Conservation (phyloP, 1,284 basidiomycete genomes). For the Fereydounia khargensis region DNA sequence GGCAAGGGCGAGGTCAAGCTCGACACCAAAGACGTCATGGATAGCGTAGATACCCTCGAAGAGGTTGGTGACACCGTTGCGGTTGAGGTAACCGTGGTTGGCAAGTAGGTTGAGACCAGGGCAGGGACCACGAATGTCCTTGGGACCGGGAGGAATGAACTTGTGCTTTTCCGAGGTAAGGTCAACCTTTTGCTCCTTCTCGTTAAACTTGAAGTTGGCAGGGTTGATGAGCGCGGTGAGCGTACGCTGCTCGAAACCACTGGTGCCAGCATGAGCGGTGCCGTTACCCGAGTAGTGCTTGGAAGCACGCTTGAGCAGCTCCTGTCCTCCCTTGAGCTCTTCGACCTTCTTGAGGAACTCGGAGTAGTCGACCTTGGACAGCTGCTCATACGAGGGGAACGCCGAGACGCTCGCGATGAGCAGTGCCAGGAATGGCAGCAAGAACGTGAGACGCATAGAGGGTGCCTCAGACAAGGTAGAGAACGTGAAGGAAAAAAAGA, state of each 20-base stretch:
- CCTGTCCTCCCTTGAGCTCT: conserved; percentile 19
- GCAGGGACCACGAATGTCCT: conserved; percentile 42
- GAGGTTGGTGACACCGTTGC: conserved; percentile 32
- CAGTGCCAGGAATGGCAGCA: no score
- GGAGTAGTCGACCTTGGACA: conserved; percentile 15
- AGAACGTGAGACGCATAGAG: no score
- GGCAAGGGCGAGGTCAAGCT: conserved; percentile 21
- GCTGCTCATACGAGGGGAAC: conserved; percentile 21
- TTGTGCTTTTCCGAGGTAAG: conserved; percentile 38
- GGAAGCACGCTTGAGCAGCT: conserved; percentile 6
- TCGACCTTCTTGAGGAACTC: conserved; percentile 23
- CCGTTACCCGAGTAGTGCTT: background rate
- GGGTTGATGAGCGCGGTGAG: conserved; percentile 35
- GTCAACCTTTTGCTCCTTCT: conserved; percentile 25
- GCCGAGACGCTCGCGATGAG: conserved; percentile 19
- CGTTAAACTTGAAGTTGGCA: conserved; percentile 33
- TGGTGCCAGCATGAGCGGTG: conserved; percentile 1
- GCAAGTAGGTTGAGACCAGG: conserved; percentile 39
- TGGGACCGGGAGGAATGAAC: conserved; percentile 32
- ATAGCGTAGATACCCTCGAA: conserved; percentile 38
- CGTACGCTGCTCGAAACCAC: conserved; percentile 16
- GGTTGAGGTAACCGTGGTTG: conserved; percentile 42
- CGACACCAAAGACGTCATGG: conserved; percentile 33
- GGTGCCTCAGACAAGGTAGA: no score
- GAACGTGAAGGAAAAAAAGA: no score